Evolutionary conservation across 495 filamentous ascomycete genomes (phyloP).

Genomic region (Lichina pygmaea): DNA sequence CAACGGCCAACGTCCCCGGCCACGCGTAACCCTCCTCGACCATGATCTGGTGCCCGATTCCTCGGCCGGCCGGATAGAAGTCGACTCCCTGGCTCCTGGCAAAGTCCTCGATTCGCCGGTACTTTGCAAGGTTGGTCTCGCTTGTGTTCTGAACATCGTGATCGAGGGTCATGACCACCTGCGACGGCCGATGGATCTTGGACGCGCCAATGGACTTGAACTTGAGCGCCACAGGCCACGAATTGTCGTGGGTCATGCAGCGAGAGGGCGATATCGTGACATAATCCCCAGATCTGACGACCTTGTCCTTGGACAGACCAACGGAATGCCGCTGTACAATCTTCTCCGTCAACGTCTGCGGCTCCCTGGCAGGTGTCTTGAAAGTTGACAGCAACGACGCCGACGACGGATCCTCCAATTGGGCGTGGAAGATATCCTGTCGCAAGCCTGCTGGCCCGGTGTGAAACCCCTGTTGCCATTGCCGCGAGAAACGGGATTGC

Average conservation of each 20-base stretch:
- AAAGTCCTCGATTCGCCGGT: conserved; percentile 63
- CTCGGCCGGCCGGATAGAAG: conserved; percentile 61
- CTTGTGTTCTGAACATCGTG: conserved; percentile 83
- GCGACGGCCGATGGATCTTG: conserved; percentile 38
- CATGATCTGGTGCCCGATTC: conserved; percentile 83
- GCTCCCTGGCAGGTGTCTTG: conserved; percentile 6
- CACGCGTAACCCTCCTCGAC: conserved; percentile 57
- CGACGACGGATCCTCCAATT: conserved; percentile 11
- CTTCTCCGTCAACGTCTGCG: conserved; percentile 79
- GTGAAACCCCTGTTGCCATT: too few relatives aligned
- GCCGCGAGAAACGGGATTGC: too few relatives aligned
- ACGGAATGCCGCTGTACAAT: conserved; percentile 61
- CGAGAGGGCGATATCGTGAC: conserved; percentile 46
- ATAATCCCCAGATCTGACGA: conserved; percentile 54
- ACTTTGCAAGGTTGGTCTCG: conserved; percentile 64
- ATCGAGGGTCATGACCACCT: conserved; percentile 76
- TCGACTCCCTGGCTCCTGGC: conserved; percentile 54
- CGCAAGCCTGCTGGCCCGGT: too few relatives aligned
- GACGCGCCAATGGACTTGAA: conserved; percentile 75
- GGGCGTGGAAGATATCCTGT: conserved; percentile 16
- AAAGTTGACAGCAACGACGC: conserved; percentile 10
- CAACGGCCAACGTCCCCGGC: conserved; percentile 66
- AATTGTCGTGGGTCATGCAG: conserved; percentile 89
- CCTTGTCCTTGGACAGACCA: conserved; percentile 43
- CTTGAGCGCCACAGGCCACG: conserved; percentile 62